These are phyloP conservation scores for Solanum pennellii DNA, from an alignment of 257 asterid species.

Conservation along the genomic window DNA sequence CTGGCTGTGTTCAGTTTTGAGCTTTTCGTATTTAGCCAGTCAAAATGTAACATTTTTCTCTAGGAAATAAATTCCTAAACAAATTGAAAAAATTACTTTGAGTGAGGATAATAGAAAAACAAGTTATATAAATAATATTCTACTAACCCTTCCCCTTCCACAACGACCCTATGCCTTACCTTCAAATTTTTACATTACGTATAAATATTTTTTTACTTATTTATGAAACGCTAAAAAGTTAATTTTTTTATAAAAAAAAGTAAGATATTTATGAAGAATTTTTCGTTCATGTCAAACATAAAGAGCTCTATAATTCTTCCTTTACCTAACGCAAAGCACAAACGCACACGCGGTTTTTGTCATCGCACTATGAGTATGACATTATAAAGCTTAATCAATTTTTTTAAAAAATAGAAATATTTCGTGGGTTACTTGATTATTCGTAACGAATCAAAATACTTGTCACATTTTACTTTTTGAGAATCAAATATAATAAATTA, in stretches of 20 bases:
- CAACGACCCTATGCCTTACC: too few relatives aligned
- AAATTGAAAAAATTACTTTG: too few relatives aligned
- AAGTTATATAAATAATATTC: too few relatives aligned
- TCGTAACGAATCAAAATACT: not conserved
- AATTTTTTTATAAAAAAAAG: too few relatives aligned
- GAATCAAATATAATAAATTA: not conserved
- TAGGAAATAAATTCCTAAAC: not conserved
- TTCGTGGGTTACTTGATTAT: not conserved
- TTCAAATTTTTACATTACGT: too few relatives aligned
- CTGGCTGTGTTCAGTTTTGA: not conserved
- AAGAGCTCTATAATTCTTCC: not conserved
- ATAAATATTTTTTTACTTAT: too few relatives aligned
- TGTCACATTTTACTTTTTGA: not conserved
- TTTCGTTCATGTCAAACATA: not conserved
- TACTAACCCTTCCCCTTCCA: too few relatives aligned
- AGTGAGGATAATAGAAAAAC: too few relatives aligned
- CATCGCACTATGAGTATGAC: not conserved
- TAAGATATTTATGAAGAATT: not conserved
- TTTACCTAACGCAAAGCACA: slow-evolving; percentile 5
- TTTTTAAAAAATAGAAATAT: not conserved
- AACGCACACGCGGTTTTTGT: slow-evolving; percentile 1
- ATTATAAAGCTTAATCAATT: not conserved
- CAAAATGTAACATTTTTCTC: not conserved
- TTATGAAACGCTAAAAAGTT: too few relatives aligned
- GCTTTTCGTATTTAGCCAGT: not conserved